Percentiles rank a stretch among this genome's conserved stretches.
phyloP scores from a whole-genome alignment of 176 grass and related monocot species.

The Avena atlantica region DNA sequence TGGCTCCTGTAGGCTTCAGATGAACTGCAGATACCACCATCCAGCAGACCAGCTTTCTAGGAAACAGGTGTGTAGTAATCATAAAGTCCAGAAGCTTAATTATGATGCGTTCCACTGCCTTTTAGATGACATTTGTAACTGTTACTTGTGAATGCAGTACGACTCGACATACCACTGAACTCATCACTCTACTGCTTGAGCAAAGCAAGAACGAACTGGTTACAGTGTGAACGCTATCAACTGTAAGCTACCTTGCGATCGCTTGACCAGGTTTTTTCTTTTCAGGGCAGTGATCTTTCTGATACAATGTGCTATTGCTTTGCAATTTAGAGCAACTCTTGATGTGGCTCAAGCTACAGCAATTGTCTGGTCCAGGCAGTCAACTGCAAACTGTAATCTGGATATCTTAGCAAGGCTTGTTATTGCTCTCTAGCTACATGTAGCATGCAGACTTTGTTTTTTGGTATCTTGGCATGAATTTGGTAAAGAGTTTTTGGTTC shows the following conservation, averaged over 20 bases:
- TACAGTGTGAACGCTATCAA: not conserved
- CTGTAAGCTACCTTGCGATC: slow-evolving; percentile 4
- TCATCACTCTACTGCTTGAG: slow-evolving; percentile 1
- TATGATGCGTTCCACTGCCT: not conserved
- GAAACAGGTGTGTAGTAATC: slow-evolving; percentile 25
- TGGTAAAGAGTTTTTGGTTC: not conserved
- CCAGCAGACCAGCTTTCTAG: slow-evolving; percentile 36
- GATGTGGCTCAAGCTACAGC: not conserved
- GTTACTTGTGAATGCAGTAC: not conserved
- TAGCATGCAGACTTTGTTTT: not conserved
- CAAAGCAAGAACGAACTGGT: not conserved
- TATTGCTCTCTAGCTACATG: not conserved
- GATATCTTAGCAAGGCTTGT: not conserved
- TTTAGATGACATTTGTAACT: slow-evolving; percentile 5
- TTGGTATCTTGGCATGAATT: not conserved
- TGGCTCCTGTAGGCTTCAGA: slow-evolving; percentile 56
- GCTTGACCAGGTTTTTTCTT: not conserved
- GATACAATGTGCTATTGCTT: not conserved
- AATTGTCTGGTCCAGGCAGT: not conserved
- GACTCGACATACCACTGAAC: not conserved
- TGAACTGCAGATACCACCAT: slow-evolving; percentile 64
- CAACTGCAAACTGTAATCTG: not conserved
- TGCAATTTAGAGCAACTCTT: not conserved
- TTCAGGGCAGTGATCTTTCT: not conserved
- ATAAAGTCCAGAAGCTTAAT: not conserved